Evolutionary conservation across 2,329 filamentous ascomycete species (phyloP).

Genomic region (Beauveria sp.): DNA sequence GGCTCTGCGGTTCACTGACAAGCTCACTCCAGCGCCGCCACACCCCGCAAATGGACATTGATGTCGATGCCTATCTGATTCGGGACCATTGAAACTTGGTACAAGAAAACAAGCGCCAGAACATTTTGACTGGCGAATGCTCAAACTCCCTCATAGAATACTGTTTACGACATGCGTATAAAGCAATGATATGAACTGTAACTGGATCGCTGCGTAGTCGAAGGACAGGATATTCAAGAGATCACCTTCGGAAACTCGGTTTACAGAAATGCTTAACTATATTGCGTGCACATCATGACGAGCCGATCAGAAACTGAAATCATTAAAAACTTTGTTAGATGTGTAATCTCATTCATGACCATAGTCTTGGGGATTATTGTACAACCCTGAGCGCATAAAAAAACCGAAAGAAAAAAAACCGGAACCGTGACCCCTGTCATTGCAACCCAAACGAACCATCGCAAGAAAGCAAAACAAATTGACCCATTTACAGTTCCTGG

Average conservation of each 20-base stretch:
- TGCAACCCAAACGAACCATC: conserved; percentile 62
- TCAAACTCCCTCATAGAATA: not conserved
- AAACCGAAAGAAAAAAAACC: conserved; percentile 52
- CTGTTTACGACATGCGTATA: not conserved
- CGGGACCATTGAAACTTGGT: not conserved
- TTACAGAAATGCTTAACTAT: no score
- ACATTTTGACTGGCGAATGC: not conserved
- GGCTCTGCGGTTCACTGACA: not conserved
- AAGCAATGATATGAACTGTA: no score
- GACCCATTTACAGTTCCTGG: conserved; percentile 76
- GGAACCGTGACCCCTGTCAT: conserved; percentile 78
- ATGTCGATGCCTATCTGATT: not conserved
- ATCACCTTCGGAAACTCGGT: no score
- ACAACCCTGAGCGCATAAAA: conserved; percentile 55
- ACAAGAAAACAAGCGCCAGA: no score
- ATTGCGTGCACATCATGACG: no score
- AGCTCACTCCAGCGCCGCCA: conserved; percentile 19
- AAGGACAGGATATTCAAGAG: no score
- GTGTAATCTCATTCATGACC: conserved; percentile 55
- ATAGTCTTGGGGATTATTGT: conserved; percentile 65
- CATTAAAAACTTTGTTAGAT: conserved; percentile 26
- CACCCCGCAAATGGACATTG: conserved; percentile 8
- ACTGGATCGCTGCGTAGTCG: no score
- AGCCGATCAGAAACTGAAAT: not conserved
- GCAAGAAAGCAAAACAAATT: conserved; percentile 44